Conservation (phyloP, 805 yeast species). For the Barnettozyma salicaria region DNA sequence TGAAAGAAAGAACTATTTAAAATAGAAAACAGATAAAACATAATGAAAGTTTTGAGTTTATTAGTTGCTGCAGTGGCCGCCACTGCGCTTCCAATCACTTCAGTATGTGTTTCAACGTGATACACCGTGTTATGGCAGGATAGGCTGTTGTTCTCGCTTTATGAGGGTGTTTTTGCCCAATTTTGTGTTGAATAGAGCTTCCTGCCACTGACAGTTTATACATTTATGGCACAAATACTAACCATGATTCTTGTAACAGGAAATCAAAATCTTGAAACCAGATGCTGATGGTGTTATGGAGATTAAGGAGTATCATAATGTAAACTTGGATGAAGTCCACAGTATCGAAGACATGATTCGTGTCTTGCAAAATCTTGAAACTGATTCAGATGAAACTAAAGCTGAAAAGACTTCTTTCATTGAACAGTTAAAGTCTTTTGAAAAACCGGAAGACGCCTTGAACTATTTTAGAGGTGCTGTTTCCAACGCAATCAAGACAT, state of each 20-base stretch:
- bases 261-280: conserved; percentile 15
- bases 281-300: conserved; percentile 14
- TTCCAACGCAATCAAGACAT: conserved; percentile 1
- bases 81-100: conserved; percentile 21
- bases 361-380: conserved; percentile 9
- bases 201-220: no score
- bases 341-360: conserved; percentile 13
- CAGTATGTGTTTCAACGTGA: conserved; percentile 21
- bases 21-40: conserved; percentile 22
- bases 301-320: conserved; percentile 12
- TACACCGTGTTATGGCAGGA: not conserved
- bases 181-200: no score
- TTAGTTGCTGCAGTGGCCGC: conserved; percentile 19
- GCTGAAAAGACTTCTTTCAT: conserved; percentile 5
- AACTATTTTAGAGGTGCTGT: conserved; percentile 6
- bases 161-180: not conserved
- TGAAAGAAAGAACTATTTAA: conserved; percentile 26
- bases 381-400: conserved; percentile 7
- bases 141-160: not conserved
- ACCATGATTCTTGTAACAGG: conserved; percentile 2
- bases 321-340: conserved; percentile 18
- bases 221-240: not conserved
- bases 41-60: conserved; percentile 19
- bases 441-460: conserved; percentile 7
- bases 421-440: conserved; percentile 4